phyloP scores from a whole-genome alignment of 345 rosid genomes.

The Clausena lansium region DNA sequence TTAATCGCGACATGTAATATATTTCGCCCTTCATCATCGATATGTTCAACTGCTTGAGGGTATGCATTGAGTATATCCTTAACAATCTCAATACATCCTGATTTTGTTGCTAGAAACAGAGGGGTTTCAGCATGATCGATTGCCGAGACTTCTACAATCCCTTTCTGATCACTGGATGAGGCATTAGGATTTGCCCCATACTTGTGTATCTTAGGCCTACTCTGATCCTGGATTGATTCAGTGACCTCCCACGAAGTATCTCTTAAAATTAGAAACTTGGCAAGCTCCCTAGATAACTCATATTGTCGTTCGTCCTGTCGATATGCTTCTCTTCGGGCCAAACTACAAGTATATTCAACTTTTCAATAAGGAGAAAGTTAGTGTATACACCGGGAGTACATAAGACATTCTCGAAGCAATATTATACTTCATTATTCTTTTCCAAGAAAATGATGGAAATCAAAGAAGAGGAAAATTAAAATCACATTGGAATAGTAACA shows the following conservation, averaged over 20 bases:
- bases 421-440: neutral
- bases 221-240: neutral
- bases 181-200: neutral
- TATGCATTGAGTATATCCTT: slow-evolving; percentile 6
- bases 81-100: slow-evolving; percentile 12
- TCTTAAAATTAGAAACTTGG: slow-evolving; percentile 11
- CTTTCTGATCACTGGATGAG: neutral
- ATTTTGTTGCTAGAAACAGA: slow-evolving; percentile 10
- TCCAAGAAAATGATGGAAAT: neutral
- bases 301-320: neutral
- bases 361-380: neutral
- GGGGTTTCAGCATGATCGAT: neutral
- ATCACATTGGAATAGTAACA: neutral
- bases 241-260: slow-evolving; percentile 22
- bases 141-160: neutral
- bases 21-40: slow-evolving; percentile 6
- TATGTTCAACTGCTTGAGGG: slow-evolving; percentile 15
- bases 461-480: neutral
- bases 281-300: slow-evolving; percentile 12
- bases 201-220: slow-evolving; percentile 14
- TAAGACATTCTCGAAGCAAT: too few species aligned
- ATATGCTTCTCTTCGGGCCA: neutral
- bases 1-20: slow-evolving; percentile 25
- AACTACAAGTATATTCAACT: neutral
- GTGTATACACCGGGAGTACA: too few species aligned